Conservation (phyloP, 2,329 filamentous ascomycete genomes). For the Emergomyces africanus region DNA sequence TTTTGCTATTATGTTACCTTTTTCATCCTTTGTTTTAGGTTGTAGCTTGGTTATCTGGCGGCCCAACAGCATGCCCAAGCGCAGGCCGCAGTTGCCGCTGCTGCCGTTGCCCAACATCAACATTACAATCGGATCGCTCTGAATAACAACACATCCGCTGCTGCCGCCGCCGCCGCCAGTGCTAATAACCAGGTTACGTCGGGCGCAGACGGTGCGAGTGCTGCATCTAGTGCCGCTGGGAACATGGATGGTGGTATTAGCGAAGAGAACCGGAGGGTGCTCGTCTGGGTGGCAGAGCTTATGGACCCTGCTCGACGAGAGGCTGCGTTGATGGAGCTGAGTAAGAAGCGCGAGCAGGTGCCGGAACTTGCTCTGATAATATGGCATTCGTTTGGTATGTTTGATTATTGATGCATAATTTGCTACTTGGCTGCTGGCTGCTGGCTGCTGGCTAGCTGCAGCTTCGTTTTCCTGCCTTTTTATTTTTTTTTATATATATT, state of each 20-base stretch:
- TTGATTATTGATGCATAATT: too few relatives aligned
- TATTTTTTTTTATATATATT: neutral
- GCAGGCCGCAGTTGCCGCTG: slow-evolving; percentile 32
- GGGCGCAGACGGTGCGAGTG: neutral
- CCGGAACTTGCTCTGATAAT: slow-evolving; percentile 90
- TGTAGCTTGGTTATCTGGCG: too few relatives aligned
- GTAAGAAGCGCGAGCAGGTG: slow-evolving; percentile 97
- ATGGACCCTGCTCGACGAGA: slow-evolving; percentile 79
- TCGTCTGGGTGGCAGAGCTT: slow-evolving; percentile 83
- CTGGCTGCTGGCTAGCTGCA: too few relatives aligned
- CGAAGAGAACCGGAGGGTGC: slow-evolving; percentile 86
- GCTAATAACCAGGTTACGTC: slow-evolving; percentile 22
- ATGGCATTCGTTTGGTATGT: slow-evolving; percentile 93
- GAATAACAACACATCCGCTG: slow-evolving; percentile 42
- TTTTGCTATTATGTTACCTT: too few relatives aligned
- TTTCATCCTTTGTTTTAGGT: too few relatives aligned
- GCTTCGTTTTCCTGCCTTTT: neutral
- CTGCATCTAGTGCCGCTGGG: slow-evolving; percentile 30
- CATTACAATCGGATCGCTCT: slow-evolving; percentile 62
- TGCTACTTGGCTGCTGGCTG: slow-evolving; percentile 9
- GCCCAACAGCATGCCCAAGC: slow-evolving; percentile 33
- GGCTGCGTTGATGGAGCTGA: slow-evolving; percentile 82
- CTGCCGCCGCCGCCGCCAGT: slow-evolving; percentile 21
- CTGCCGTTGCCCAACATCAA: slow-evolving; percentile 33
- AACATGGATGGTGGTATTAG: slow-evolving; percentile 55